Conservation (phyloP, 2,329 filamentous ascomycete species). For the Aspergillus candidus region DNA sequence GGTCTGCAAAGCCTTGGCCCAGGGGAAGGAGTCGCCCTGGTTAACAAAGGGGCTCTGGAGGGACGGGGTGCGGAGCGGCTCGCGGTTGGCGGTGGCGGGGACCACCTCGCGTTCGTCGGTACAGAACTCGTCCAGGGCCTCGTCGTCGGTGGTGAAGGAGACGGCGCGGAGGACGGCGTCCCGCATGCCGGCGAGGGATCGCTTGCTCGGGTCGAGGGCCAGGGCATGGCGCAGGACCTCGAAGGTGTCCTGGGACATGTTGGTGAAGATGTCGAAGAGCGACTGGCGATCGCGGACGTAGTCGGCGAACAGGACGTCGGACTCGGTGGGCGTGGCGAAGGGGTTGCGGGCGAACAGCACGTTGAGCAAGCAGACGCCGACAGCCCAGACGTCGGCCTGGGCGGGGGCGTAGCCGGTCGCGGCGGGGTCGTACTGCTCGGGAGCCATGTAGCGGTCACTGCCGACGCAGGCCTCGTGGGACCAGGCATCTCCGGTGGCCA, state of each 20-base stretch:
- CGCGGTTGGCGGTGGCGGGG: constrained; percentile 77
- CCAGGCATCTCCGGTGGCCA: constrained; percentile 85
- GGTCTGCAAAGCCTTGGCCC: constrained; percentile 82
- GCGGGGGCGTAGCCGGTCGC: constrained; percentile 85
- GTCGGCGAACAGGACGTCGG: constrained; percentile 89
- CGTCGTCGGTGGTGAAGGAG: constrained; percentile 90
- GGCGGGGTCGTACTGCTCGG: constrained; percentile 90
- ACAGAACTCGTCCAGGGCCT: constrained; percentile 89
- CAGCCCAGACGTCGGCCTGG: constrained; percentile 92
- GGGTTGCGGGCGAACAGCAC: constrained; percentile 95
- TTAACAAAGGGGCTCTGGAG: constrained; percentile 81
- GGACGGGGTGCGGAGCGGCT: constrained; percentile 91
- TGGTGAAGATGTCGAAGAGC: constrained; percentile 95
- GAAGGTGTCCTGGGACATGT: constrained; percentile 97
- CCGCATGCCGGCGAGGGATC: constrained; percentile 71
- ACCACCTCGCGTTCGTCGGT: constrained; percentile 70
- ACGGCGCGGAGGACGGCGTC: constrained; percentile 72
- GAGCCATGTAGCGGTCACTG: constrained; percentile 98
- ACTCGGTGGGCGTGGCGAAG: constrained; percentile 81
- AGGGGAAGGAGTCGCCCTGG: constrained; percentile 75
- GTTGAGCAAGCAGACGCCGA: constrained; percentile 94
- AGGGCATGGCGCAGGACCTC: constrained; percentile 88
- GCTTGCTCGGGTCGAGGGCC: constrained; percentile 83
- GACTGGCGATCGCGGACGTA: constrained; percentile 91
- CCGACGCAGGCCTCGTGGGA: constrained; percentile 89